Evolutionary conservation across 2,329 filamentous ascomycete genomes (phyloP), one percentile per base, ranked within the genome.

Genomic region (Epichloe scottii): DNA sequence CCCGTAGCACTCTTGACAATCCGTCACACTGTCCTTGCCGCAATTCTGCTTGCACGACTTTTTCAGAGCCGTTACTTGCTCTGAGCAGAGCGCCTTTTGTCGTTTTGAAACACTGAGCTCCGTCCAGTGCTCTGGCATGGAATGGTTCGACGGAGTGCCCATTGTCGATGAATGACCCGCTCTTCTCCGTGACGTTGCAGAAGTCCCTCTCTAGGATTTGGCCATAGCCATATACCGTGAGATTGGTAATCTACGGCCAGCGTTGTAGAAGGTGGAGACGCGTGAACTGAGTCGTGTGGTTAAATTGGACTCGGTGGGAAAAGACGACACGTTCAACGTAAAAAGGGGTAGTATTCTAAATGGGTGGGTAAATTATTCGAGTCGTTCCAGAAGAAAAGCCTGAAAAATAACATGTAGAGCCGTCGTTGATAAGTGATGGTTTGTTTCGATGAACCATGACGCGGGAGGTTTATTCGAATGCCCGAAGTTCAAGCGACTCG

Each of bases 1-100:
- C 19, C 62, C 62, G 62, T 73, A 77, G 60, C 76, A 79, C 23
- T 68, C 63, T 10, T 68, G 57, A 57, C 76, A 80, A 43, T 76
- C 68, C 7, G 67, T 56, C 14, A 74, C 62, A 46, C 72, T 67
- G 42, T 58, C 59, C 56, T 72, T 71, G 41, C 62, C 64, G 55
- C 75, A 75, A 15, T 71, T 65, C 34, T 63, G 60, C 21, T 60
- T 58, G 59, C 76, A 78, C n/a, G 62, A 59, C 17, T 59, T 57
- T 53, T 68, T 72, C 54, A 78, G 67, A 4, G 61, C 63, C 34
- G 69, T 62, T 19, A 76, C 63, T 50, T 73, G 69, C 15, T 68
- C 61, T 39, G 65, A 62, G 53, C 73, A 73, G 41, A 65, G 60
- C 35, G 57, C 56, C 51, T 60, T 58, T 51, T 68, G 63, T 34